These are phyloP conservation scores for Royoungia palumana DNA, from an alignment of 768 basidiomycete species.

Conservation along the genomic window DNA sequence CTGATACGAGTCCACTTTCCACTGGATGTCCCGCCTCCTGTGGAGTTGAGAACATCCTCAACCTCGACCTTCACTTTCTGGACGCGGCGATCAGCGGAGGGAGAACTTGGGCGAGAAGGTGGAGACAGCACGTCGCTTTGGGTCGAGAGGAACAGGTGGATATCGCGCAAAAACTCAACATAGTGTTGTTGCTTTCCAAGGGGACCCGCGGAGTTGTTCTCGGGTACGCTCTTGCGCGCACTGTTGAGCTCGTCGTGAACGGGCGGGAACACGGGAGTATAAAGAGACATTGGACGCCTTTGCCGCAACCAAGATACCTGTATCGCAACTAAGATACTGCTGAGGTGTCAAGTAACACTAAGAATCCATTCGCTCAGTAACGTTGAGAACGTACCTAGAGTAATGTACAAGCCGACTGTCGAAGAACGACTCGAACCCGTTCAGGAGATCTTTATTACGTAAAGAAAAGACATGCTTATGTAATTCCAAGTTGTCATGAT, in stretches of 20 bases:
- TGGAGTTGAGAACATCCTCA: slow-evolving; percentile 31
- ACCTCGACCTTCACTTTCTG: slow-evolving; percentile 35
- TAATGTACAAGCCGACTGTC: neutral
- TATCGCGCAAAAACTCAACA: slow-evolving; percentile 27
- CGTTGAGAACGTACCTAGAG: slow-evolving; percentile 5
- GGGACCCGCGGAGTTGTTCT: neutral
- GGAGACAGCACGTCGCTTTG: slow-evolving; percentile 33
- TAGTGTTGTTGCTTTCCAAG: slow-evolving; percentile 17
- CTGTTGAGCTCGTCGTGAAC: slow-evolving; percentile 6
- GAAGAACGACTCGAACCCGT: neutral
- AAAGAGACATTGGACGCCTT: slow-evolving; percentile 29
- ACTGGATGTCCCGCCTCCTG: slow-evolving; percentile 39
- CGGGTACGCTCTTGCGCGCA: slow-evolving; percentile 7
- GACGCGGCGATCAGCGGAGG: slow-evolving; percentile 25
- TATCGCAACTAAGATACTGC: neutral
- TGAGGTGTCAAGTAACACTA: neutral
- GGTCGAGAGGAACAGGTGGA: slow-evolving; percentile 32
- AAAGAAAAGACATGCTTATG: slow-evolving; percentile 6
- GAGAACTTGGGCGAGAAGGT: slow-evolving; percentile 34
- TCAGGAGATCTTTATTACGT: slow-evolving; percentile 9
- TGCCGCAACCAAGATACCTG: neutral
- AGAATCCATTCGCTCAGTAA: neutral
- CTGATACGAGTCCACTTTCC: slow-evolving; percentile 47
- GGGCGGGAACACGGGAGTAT: slow-evolving; percentile 34
- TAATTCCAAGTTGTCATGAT: slow-evolving; percentile 1